Percentiles rank a stretch among this genome's conserved stretches.
These are phyloP conservation scores for Trypanosoma lewisi DNA, from an alignment of 208 protist species.

Conservation along the genomic window DNA sequence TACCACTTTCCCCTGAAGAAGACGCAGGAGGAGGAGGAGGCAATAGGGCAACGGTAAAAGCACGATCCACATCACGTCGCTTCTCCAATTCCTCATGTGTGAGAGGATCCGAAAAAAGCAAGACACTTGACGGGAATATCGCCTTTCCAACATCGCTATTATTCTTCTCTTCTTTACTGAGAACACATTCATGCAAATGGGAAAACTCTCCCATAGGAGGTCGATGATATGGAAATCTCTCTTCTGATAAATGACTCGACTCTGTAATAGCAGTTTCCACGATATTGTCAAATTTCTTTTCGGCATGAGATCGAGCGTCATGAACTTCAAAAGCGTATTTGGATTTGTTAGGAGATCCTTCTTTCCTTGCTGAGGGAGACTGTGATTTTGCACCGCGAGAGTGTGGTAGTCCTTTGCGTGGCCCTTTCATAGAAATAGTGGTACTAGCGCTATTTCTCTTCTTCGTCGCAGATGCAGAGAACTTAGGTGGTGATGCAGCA, in stretches of 20 bases:
- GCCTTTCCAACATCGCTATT: not conserved
- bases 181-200: not conserved
- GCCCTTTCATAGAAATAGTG: not conserved
- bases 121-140: not conserved
- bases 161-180: not conserved
- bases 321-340: not conserved
- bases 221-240: not conserved
- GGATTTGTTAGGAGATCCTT: not conserved
- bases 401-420: not conserved
- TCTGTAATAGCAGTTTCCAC: not conserved
- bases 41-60: conserved; percentile 12
- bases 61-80: conserved; percentile 10
- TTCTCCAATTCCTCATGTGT: conserved; percentile 13
- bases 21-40: not conserved
- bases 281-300: not conserved
- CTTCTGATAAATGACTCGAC: not conserved
- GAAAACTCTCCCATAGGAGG: not conserved
- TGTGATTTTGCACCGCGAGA: not conserved
- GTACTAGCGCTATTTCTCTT: not conserved
- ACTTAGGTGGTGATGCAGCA: not conserved
- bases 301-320: not conserved
- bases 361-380: not conserved
- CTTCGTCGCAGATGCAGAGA: not conserved
- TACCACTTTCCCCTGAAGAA: not conserved
- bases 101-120: conserved; percentile 21